Evolutionary conservation across 169 alveolate genomes (phyloP).

Genomic region (Eimeria tenella): DNA sequence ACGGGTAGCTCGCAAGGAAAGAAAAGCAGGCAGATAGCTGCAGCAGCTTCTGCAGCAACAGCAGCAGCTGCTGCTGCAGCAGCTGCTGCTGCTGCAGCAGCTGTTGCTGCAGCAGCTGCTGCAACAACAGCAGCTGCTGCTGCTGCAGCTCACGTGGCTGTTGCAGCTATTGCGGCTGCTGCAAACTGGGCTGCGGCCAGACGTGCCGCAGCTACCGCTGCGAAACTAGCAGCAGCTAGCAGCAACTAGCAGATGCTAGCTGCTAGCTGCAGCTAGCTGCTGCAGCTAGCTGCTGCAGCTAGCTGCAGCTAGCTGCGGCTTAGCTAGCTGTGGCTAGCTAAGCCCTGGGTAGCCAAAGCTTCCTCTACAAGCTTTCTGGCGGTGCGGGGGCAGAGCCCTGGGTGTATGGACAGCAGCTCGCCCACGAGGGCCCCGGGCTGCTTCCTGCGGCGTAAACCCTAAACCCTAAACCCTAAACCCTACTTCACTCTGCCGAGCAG

Average conservation of each 20-base stretch:
- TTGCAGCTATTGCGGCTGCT: not conserved
- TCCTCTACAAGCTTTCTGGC: constrained; percentile 10
- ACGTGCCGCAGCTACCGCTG: not conserved
- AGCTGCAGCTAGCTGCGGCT: constrained; percentile 21
- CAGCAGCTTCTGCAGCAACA: not conserved
- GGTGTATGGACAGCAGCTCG: constrained; percentile 17
- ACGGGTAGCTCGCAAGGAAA: constrained; percentile 29
- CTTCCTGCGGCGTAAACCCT: constrained; percentile 39
- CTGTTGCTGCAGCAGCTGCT: constrained; percentile 31
- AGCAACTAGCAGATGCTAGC: not conserved
- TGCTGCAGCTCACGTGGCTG: not conserved
- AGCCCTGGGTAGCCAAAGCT: constrained; percentile 7
- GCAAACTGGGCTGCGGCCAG: no score
- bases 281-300: not conserved
- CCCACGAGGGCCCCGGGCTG: constrained; percentile 8
- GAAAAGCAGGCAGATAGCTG: constrained; percentile 53
- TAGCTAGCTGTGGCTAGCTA: constrained; percentile 1
- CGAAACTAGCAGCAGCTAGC: not conserved
- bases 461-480: constrained; percentile 20
- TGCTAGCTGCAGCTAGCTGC: constrained; percentile 4
- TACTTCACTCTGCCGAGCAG: not conserved
- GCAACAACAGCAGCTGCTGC: not conserved
- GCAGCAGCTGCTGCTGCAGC: not conserved
- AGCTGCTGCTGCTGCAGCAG: not conserved
- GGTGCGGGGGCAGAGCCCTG: not conserved